Evolutionary conservation across 2,329 filamentous ascomycete genomes (phyloP).

Genomic region (Clonostachys byssicola): DNA sequence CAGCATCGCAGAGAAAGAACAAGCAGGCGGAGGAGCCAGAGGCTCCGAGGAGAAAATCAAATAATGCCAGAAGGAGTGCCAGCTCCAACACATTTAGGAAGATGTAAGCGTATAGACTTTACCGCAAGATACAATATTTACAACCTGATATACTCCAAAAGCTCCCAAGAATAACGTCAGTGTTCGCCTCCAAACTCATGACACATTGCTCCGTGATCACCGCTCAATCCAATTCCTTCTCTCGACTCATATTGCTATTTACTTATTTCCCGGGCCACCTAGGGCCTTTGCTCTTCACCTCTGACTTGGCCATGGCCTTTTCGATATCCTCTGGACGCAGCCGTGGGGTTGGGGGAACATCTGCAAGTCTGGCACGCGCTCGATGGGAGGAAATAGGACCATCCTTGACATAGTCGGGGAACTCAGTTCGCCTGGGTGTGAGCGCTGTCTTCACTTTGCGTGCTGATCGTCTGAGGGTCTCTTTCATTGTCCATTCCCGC

Average conservation of each 20-base stretch:
- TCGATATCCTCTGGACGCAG: constrained; percentile 53
- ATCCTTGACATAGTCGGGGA: constrained; percentile 53
- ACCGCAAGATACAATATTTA: constrained; percentile 10
- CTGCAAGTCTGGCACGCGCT: constrained; percentile 36
- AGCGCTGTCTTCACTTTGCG: constrained; percentile 56
- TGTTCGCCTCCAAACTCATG: too few species aligned
- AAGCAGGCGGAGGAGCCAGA: constrained; percentile 19
- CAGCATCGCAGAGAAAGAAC: constrained; percentile 50
- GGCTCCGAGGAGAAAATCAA: constrained; percentile 21
- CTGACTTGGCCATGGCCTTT: constrained; percentile 42
- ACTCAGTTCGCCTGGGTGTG: constrained; percentile 58
- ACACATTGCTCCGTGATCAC: too few species aligned
- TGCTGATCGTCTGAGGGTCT: constrained; percentile 66
- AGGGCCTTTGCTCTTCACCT: constrained; percentile 25
- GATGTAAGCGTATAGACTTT: constrained; percentile 36
- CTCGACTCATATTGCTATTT: neutral
- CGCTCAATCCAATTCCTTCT: too few species aligned
- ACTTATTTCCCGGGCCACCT: constrained; percentile 8
- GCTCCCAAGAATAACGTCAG: neutral
- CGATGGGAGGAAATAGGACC: constrained; percentile 17
- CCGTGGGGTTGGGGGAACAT: constrained; percentile 55
- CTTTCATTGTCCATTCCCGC: constrained; percentile 75
- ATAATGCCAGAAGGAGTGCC: constrained; percentile 59
- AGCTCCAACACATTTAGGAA: constrained; percentile 72
- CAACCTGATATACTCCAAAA: constrained; percentile 14